Evolutionary conservation across 176 grass and related monocot genomes (phyloP), one percentile per base, ranked within the genome.

Genomic region (Aegilops sharonensis): DNA sequence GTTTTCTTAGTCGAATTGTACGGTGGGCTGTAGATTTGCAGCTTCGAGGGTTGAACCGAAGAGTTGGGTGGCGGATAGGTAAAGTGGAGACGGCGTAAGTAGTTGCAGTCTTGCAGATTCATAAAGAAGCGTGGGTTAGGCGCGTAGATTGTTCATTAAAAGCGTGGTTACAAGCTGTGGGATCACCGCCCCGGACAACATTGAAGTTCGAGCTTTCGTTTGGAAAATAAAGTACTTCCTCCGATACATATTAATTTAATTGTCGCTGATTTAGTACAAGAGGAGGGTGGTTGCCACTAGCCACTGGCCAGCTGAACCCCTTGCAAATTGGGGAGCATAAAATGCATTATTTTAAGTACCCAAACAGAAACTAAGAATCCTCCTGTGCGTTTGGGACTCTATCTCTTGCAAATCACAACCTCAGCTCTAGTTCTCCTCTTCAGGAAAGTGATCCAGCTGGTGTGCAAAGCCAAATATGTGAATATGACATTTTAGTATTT

Each of bases 401-500:
- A 73, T 42, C 2, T 20, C 72, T 60, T 23, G 29, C 34, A 42
- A 29, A 59, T 30, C 9, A n/a, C 35, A 73, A 61, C 32, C 23
- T 85, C n/a, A 81, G 14, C 27, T 14, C 70, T 15, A 60, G 15
- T 30, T 6, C 24, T n/a, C 9, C 8, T 13, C 40, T 75, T 75
- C 48, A 89, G 43, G 20, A 34, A 68, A 68, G 14, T 25, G 61
- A 11, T 32, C 20, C 66, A 18, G 52, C 25, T 35, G 7, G 50
- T 29, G 45, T 85, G 34, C 2, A 14, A 80, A 75, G 68, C 8
- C 6, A 57, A 71, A 60, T 31, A 20, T 9, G 18, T 12, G 47
- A 83, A n/a, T 42, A 67, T 32, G 27, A 29, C 32, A 65, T 60
- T 85, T 75, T 43, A 68, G 21, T 24, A 65, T 75, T 85, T 75